These are phyloP conservation scores for Hypsizygus marmoreus DNA, from an alignment of 768 basidiomycete species.

Conservation along the genomic window DNA sequence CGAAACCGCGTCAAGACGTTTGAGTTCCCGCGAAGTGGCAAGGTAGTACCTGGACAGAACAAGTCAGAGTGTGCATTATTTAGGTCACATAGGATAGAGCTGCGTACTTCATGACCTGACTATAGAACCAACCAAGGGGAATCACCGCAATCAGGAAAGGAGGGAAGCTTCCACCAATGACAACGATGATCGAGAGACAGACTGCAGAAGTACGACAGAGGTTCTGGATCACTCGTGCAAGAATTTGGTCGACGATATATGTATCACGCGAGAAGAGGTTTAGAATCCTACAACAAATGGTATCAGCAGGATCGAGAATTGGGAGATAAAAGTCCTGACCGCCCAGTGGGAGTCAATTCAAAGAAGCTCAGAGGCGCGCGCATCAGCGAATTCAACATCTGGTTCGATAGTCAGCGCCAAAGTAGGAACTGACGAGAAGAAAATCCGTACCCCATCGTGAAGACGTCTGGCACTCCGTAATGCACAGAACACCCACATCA, in stretches of 20 bases:
- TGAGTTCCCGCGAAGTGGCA: slow-evolving; percentile 82
- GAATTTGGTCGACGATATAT: slow-evolving; percentile 82
- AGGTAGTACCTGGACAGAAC: slow-evolving; percentile 73
- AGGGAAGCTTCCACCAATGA: slow-evolving; percentile 84
- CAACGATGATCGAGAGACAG: slow-evolving; percentile 61
- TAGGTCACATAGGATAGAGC: neutral
- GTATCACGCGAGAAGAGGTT: slow-evolving; percentile 92
- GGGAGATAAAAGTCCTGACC: slow-evolving; percentile 41
- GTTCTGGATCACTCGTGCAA: slow-evolving; percentile 74
- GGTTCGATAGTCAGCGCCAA: slow-evolving; percentile 1
- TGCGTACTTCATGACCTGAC: slow-evolving; percentile 73
- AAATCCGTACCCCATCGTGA: slow-evolving; percentile 67
- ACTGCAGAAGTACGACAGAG: slow-evolving; percentile 65
- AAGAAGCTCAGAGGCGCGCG: slow-evolving; percentile 87
- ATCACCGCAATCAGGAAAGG: slow-evolving; percentile 74
- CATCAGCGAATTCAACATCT: slow-evolving; percentile 84
- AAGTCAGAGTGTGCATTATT: neutral
- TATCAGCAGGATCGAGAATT: neutral
- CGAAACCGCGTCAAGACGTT: slow-evolving; percentile 86
- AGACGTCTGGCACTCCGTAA: slow-evolving; percentile 72
- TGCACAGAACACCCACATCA: slow-evolving; percentile 79
- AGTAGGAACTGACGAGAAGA: neutral
- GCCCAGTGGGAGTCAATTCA: slow-evolving; percentile 84
- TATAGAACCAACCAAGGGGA: slow-evolving; percentile 80
- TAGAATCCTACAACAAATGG: slow-evolving; percentile 56